These are phyloP conservation scores for Triticum monococcum DNA, from an alignment of 176 grass and related monocot genomes.

Conservation along the genomic window DNA sequence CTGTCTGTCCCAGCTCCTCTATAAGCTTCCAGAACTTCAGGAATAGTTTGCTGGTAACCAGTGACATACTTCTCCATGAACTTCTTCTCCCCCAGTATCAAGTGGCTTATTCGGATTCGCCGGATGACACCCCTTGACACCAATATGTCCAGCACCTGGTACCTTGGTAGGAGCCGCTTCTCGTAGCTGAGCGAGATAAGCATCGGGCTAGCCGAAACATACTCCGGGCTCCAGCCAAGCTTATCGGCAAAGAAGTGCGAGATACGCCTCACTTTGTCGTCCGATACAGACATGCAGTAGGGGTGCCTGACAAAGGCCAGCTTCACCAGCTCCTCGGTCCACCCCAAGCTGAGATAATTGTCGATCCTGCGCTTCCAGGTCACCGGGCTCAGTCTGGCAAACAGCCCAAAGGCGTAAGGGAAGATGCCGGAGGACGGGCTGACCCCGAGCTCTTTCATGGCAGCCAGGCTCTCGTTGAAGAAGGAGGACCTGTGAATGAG, in stretches of 20 bases:
- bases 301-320: constrained; percentile 52
- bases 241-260: constrained; percentile 46
- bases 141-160: constrained; percentile 37
- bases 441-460: constrained; percentile 38
- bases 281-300: constrained; percentile 46
- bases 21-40: constrained; percentile 45
- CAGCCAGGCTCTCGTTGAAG: constrained; percentile 23
- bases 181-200: constrained; percentile 53
- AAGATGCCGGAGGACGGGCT: constrained; percentile 34
- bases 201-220: constrained; percentile 9
- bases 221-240: constrained; percentile 36
- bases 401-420: constrained; percentile 34
- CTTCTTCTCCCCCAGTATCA: constrained; percentile 17
- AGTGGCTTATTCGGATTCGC: background rate
- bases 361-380: constrained; percentile 42
- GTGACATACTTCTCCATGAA: constrained; percentile 46
- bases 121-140: constrained; percentile 28
- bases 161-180: constrained; percentile 54
- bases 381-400: background rate
- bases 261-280: constrained; percentile 44
- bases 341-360: constrained; percentile 52
- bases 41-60: constrained; percentile 28
- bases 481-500: background rate
- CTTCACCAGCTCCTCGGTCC: constrained; percentile 48
- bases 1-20: constrained; percentile 4